A percentile compares a stretch with the other conserved stretches of the same genome.
phyloP scores from a whole-genome alignment of 148 eudicot genomes.

The Cornus controversa region DNA sequence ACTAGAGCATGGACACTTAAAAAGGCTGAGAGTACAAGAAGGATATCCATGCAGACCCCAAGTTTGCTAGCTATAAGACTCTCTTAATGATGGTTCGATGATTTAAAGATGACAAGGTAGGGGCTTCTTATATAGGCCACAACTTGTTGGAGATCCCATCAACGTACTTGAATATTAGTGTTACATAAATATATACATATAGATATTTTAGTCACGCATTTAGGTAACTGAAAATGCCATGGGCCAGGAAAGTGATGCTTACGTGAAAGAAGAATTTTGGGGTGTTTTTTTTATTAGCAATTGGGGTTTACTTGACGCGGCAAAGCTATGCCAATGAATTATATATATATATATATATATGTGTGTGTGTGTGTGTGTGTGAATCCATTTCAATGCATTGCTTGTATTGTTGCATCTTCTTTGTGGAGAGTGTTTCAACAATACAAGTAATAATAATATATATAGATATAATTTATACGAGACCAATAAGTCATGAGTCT shows the following conservation, averaged over 20 bases:
- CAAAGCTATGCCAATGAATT: not conserved
- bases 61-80: not conserved
- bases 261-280: not conserved
- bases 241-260: not conserved
- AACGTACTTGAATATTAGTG: too few relatives aligned
- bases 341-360: too few relatives aligned
- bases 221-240: not conserved
- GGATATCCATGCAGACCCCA: constrained; percentile 17
- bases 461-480: too few relatives aligned
- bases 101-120: not conserved
- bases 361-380: too few relatives aligned
- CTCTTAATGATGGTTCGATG: not conserved
- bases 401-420: too few relatives aligned
- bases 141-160: not conserved
- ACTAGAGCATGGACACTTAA: constrained; percentile 9
- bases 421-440: too few relatives aligned
- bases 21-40: not conserved
- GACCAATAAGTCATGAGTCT: too few relatives aligned
- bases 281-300: not conserved
- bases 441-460: too few relatives aligned
- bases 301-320: not conserved
- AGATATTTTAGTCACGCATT: not conserved
- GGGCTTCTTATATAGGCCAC: constrained; percentile 6
- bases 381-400: too few relatives aligned
- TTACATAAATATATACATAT: too few relatives aligned